These are phyloP conservation scores for Myxozyma neglecta DNA, from an alignment of 805 yeast species.

Conservation along the genomic window DNA sequence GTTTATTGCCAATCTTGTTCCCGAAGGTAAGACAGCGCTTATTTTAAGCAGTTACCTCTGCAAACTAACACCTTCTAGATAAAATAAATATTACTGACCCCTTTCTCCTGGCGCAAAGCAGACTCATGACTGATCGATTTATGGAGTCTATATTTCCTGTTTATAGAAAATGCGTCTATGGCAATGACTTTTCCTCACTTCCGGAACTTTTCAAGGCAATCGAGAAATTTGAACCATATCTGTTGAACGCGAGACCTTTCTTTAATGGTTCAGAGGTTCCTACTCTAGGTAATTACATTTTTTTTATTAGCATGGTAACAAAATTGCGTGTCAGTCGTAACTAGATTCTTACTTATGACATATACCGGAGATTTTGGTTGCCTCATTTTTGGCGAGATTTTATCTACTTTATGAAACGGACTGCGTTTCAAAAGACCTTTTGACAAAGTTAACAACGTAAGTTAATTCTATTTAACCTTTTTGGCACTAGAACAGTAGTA, in stretches of 20 bases:
- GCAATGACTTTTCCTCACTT: neutral
- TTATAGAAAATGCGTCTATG: constrained; percentile 18
- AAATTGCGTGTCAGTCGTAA: neutral
- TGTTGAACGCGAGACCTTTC: constrained; percentile 27
- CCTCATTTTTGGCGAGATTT: constrained; percentile 30
- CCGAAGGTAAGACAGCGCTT: neutral
- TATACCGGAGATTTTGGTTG: constrained; percentile 29
- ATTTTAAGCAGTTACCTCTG: no score
- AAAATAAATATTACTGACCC: constrained; percentile 73
- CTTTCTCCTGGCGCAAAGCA: constrained; percentile 60
- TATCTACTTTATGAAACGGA: constrained; percentile 17
- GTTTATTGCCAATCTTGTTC: constrained; percentile 35
- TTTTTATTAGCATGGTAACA: neutral
- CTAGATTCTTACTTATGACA: no score
- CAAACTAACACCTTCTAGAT: constrained; percentile 2
- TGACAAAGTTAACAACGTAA: constrained; percentile 13
- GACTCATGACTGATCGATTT: constrained; percentile 34
- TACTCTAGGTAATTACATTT: constrained; percentile 3
- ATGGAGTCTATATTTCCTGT: constrained; percentile 23
- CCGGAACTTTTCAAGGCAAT: constrained; percentile 23
- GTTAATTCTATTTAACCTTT: neutral
- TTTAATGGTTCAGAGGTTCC: constrained; percentile 31
- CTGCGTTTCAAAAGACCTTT: neutral
- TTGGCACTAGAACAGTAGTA: neutral
- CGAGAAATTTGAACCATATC: constrained; percentile 29